Evolutionary conservation across 2,329 filamentous ascomycete genomes (phyloP).

Genomic region (Pestalotiopsis sp.): DNA sequence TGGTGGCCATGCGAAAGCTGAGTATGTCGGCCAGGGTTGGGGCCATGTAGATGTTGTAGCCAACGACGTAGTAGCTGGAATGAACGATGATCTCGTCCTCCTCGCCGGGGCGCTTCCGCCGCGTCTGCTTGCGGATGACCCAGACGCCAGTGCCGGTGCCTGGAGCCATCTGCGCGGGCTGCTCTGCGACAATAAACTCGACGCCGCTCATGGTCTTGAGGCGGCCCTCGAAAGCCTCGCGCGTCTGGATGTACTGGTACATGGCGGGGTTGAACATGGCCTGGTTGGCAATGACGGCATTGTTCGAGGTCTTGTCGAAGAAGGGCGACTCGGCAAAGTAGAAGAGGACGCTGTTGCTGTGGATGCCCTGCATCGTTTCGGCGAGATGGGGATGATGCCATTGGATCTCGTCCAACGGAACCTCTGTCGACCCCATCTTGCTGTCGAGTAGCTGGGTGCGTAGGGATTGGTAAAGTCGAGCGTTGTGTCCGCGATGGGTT

Average conservation of each 20-base stretch:
- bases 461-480: not conserved
- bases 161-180: constrained; percentile 64
- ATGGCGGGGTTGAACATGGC: constrained; percentile 64
- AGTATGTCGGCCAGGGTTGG: constrained; percentile 63
- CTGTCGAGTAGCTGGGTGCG: not conserved
- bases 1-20: constrained; percentile 57
- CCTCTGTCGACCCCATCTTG: constrained; percentile 24
- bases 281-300: constrained; percentile 64
- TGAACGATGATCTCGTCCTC: constrained; percentile 64
- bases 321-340: constrained; percentile 72
- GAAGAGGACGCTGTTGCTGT: constrained; percentile 67
- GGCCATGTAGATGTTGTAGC: constrained; percentile 69
- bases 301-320: constrained; percentile 70
- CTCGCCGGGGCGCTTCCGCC: constrained; percentile 56
- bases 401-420: constrained; percentile 67
- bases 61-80: constrained; percentile 65
- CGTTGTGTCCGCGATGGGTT: not conserved
- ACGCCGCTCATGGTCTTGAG: constrained; percentile 67
- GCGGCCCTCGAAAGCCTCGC: constrained; percentile 65
- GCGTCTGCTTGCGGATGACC: constrained; percentile 71
- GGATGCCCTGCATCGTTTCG: constrained; percentile 58
- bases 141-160: constrained; percentile 67
- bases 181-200: constrained; percentile 68
- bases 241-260: constrained; percentile 59
- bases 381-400: constrained; percentile 59